Evolutionary conservation across 2,329 filamentous ascomycete species (phyloP).

Genomic region (Zasmidium cellare): DNA sequence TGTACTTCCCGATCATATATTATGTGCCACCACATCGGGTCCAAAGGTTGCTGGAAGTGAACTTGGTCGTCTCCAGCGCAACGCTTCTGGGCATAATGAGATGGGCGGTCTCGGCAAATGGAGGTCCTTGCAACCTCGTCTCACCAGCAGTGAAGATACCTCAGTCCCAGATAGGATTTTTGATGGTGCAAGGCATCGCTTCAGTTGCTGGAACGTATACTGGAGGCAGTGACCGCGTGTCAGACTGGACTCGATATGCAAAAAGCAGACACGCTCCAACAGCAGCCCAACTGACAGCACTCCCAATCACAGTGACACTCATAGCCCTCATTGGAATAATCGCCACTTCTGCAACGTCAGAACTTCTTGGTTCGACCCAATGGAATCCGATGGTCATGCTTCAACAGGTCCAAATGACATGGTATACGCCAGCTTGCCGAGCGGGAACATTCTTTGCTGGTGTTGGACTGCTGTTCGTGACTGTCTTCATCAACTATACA

Average conservation of each 20-base stretch:
- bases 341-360: slow-evolving; percentile 19
- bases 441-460: slow-evolving; percentile 33
- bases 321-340: slow-evolving; percentile 5
- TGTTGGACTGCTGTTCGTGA: slow-evolving; percentile 26
- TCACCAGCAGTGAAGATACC: not conserved
- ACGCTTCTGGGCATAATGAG: slow-evolving; percentile 4
- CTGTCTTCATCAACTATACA: slow-evolving; percentile 27
- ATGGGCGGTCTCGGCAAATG: slow-evolving; percentile 5
- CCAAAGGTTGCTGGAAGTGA: slow-evolving; percentile 2
- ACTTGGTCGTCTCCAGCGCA: not conserved
- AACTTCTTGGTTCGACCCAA: slow-evolving; percentile 20
- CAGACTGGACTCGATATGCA: slow-evolving; percentile 7
- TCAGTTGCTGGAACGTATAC: slow-evolving; percentile 4
- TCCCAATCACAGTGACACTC: not conserved
- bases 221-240: not conserved
- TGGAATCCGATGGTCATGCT: slow-evolving; percentile 28
- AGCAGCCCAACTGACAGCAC: not conserved
- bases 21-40: slow-evolving; percentile 6
- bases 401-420: slow-evolving; percentile 16
- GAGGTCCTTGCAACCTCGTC: slow-evolving; percentile 1
- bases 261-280: not conserved
- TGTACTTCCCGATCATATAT: slow-evolving; percentile 4
- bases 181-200: slow-evolving; percentile 2
- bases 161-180: not conserved
- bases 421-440: slow-evolving; percentile 23